Base-by-base conservation (phyloP, 2,329 filamentous ascomycete genomes). In the Metarhizium guizhouense region DNA sequence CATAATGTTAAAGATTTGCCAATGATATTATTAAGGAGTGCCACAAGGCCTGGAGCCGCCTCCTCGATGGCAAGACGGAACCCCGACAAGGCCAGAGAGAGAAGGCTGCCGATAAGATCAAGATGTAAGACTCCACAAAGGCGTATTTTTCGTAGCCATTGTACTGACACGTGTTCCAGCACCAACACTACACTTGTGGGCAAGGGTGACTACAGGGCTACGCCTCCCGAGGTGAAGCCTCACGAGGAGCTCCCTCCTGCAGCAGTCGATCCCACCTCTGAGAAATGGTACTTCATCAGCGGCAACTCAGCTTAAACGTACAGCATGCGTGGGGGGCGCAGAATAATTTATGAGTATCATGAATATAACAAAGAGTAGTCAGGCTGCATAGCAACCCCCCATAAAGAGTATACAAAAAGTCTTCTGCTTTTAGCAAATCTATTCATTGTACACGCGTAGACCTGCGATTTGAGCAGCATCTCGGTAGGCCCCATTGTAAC, bases 231-330 rank as follows among this genome's bases (percentile, higher is more conserved):
- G 69, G 85, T 99, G 64, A 90, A 91, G 58, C 70, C 82, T 61
- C 80, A 88, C 76, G 82, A 96, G 83, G 86, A 95, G 68, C 79
- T 95, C 57, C 72, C 82, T 55, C 85, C 94, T 58, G 93, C 87
- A 63, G 92, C 93, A 69, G 96, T 99, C 67, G 94, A 99, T 72
- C 83, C 85, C 72, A 95, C 87, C 76, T 96, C 97, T 71, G 94
- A 99, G 85, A 99, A 99, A 86, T 99, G 94, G 94, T 99, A 99
- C 88, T 99, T 97, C 85, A 99, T 99, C 77, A 96, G 91, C 74
- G 94, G 94, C 75, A 94, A 94, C 70, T 90, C 91, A 66, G 81
- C 87, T 67, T 93, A 88, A 78, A 32, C 34, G 16, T 32, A 3
- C 25, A 32, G 32, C 16, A 29, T 25, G 13, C 11, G 48, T 18